A percentile compares a stretch with the other conserved stretches of the same genome.
These are phyloP conservation scores for Aspergillus campestris DNA, from an alignment of 495 filamentous ascomycete genomes.

Conservation along the genomic window DNA sequence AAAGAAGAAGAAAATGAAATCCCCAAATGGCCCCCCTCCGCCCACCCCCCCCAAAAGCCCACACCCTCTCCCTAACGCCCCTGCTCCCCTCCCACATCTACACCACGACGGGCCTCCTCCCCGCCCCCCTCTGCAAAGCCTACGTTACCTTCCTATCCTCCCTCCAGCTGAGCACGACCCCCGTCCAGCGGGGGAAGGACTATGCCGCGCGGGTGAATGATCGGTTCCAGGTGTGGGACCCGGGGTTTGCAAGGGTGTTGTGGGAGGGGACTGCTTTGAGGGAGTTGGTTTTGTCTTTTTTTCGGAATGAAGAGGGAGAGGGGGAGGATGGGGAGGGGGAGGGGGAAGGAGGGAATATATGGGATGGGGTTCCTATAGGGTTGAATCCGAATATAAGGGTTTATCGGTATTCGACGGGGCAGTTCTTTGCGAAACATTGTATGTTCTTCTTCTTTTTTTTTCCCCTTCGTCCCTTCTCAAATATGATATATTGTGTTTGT, in stretches of 20 bases:
- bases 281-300: constrained; percentile 14
- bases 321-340: constrained; percentile 4
- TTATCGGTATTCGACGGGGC: constrained; percentile 80
- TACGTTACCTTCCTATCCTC: constrained; percentile 72
- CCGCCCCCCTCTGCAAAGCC: constrained; percentile 67
- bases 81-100: constrained; percentile 63
- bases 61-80: constrained; percentile 51
- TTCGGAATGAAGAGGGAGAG: too few species aligned
- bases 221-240: constrained; percentile 76
- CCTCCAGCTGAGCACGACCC: constrained; percentile 71
- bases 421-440: constrained; percentile 89
- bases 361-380: constrained; percentile 81
- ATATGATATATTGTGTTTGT: too few species aligned
- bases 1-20: constrained; percentile 8
- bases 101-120: constrained; percentile 69
- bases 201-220: constrained; percentile 87
- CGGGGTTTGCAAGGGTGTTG: constrained; percentile 60
- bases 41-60: constrained; percentile 54
- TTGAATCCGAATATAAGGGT: constrained; percentile 85
- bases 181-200: constrained; percentile 73
- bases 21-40: constrained; percentile 68
- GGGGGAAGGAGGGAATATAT: constrained; percentile 29
- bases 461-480: background rate
- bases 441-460: constrained; percentile 24
- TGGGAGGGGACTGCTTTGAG: constrained; percentile 47